Evolutionary conservation across 805 yeast genomes (phyloP).

Genomic region (Torulaspora gathmanii): DNA sequence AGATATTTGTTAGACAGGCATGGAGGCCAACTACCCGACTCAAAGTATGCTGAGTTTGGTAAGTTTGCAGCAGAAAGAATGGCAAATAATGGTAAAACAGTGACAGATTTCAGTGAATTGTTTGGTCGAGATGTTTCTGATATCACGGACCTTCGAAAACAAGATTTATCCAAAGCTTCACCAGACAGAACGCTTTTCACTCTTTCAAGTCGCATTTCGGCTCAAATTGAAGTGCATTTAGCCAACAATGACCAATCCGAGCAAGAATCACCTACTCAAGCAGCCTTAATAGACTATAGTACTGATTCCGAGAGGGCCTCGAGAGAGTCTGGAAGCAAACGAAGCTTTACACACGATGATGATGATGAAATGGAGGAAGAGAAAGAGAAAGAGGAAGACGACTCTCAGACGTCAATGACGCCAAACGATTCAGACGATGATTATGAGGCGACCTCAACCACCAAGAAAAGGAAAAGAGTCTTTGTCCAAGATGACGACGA

Average conservation of each 20-base stretch:
- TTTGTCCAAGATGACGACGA: slow-evolving; percentile 30
- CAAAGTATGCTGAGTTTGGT: slow-evolving; percentile 21
- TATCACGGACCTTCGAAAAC: slow-evolving; percentile 3
- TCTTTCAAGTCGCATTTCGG: slow-evolving; percentile 13
- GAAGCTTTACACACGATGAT: too few species aligned
- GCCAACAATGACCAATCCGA: neutral
- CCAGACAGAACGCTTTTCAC: slow-evolving; percentile 23
- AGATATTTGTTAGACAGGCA: slow-evolving; percentile 31
- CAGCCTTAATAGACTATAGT: neutral
- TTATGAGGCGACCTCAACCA: neutral
- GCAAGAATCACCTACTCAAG: neutral
- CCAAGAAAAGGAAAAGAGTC: slow-evolving; percentile 27
- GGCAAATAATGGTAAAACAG: slow-evolving; percentile 18
- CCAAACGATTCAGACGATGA: slow-evolving; percentile 4
- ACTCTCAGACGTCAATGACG: neutral
- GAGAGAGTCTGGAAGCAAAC: too few species aligned
- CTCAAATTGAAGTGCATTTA: slow-evolving; percentile 9
- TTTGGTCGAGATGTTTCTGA: slow-evolving; percentile 31
- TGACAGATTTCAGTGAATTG: slow-evolving; percentile 23
- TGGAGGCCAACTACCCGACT: slow-evolving; percentile 26
- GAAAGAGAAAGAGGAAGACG: neutral
- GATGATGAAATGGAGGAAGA: too few species aligned
- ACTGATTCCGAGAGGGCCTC: too few species aligned
- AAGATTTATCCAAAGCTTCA: neutral
- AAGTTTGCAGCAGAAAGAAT: slow-evolving; percentile 32